These are phyloP conservation scores for Fusarium papillatum DNA, from an alignment of 2,329 filamentous ascomycete species.

Conservation along the genomic window DNA sequence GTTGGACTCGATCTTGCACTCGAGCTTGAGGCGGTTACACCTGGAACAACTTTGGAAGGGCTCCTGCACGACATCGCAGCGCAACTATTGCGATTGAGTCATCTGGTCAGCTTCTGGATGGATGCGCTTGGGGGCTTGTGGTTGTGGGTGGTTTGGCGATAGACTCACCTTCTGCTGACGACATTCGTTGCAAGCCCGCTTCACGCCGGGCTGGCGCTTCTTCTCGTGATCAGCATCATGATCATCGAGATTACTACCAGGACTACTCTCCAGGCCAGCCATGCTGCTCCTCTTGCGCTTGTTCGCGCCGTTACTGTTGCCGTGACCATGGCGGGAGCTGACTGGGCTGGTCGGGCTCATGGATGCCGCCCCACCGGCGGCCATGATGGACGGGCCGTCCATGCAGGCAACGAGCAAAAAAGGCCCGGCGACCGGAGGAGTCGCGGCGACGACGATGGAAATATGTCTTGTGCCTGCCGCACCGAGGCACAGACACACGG, in stretches of 20 bases:
- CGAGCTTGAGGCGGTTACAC: conserved; percentile 83
- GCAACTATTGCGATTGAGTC: conserved; percentile 65
- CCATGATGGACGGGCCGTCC: conserved; percentile 62
- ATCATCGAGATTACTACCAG: conserved; percentile 64
- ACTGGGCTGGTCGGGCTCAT: conserved; percentile 69
- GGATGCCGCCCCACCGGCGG: conserved; percentile 61
- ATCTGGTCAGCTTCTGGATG: conserved; percentile 17
- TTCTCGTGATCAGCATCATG: conserved; percentile 72
- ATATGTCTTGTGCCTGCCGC: conserved; percentile 23
- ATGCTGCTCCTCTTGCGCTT: conserved; percentile 73
- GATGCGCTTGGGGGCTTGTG: background rate
- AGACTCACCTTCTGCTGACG: conserved; percentile 84
- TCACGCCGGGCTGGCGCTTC: conserved; percentile 77
- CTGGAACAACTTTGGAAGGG: conserved; percentile 84
- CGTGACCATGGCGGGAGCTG: conserved; percentile 61
- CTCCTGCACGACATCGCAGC: conserved; percentile 87
- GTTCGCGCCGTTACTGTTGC: conserved; percentile 54
- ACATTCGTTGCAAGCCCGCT: conserved; percentile 88
- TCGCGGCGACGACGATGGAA: conserved; percentile 10
- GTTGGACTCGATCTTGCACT: conserved; percentile 89
- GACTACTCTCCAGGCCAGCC: conserved; percentile 69
- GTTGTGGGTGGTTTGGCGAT: background rate
- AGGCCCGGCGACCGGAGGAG: conserved; percentile 33
- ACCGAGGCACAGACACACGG: conserved; percentile 27
- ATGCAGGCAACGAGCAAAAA: conserved; percentile 51